Evolutionary conservation across 73 alveolate genomes (phyloP).

Genomic region (Paramecium octaurelia): DNA sequence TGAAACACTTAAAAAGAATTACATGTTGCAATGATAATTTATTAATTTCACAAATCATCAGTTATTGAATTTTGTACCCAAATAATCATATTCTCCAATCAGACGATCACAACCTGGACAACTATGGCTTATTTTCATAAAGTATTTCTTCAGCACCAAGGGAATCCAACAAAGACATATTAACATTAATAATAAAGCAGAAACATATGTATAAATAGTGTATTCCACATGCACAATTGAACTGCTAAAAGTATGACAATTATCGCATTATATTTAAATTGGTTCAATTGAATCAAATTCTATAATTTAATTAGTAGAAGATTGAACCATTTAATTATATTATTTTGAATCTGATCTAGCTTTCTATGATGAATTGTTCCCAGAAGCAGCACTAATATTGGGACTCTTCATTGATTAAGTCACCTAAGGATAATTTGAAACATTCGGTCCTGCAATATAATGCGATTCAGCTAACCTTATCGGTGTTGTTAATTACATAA

Average conservation of each 20-base stretch:
- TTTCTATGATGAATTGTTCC: background rate
- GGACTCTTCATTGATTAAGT: background rate
- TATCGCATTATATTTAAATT: background rate
- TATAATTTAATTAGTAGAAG: background rate
- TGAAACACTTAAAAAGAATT: background rate
- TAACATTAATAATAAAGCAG: background rate
- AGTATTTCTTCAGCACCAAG: background rate
- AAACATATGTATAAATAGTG: background rate
- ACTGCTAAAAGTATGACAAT: conserved; percentile 14
- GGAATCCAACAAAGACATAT: conserved; percentile 45
- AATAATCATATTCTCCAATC: conserved; percentile 18
- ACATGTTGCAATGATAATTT: background rate
- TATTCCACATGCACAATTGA: background rate
- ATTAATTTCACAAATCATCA: background rate
- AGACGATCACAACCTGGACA: conserved; percentile 34
- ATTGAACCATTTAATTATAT: background rate
- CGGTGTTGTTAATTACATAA: background rate
- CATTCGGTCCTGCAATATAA: background rate
- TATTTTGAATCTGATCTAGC: background rate
- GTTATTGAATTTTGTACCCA: background rate
- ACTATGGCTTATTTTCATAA: background rate
- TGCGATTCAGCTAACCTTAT: background rate
- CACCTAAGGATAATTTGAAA: background rate
- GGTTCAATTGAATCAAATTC: conserved; percentile 16
- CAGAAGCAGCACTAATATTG: background rate